phyloP scores from a whole-genome alignment of 208 protist species.

The Leishmania mexicana region DNA sequence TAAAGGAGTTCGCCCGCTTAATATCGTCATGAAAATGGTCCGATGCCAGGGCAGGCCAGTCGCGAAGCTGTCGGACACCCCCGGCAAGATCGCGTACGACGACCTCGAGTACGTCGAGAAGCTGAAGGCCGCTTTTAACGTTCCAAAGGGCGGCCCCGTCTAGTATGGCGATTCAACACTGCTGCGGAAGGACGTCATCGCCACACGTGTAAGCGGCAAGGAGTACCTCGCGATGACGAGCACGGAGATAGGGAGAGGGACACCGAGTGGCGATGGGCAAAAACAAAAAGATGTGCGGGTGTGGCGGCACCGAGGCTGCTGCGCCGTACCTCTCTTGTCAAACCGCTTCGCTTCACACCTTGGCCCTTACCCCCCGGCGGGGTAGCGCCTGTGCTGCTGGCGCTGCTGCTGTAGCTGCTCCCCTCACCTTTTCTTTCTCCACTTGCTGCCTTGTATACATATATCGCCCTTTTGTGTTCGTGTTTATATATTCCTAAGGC shows the following conservation, averaged over 20 bases:
- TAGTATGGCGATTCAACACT: neutral
- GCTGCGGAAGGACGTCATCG: neutral
- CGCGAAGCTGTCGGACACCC: slow-evolving; percentile 87
- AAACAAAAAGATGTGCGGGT: neutral
- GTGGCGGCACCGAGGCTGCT: neutral
- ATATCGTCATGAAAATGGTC: slow-evolving; percentile 93
- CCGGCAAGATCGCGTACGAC: slow-evolving; percentile 78
- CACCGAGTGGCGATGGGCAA: neutral
- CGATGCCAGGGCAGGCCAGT: slow-evolving; percentile 85
- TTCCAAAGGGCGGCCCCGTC: slow-evolving; percentile 34
- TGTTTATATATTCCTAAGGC: neutral
- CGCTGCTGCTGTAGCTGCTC: neutral
- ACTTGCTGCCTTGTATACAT: neutral
- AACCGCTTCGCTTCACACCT: neutral
- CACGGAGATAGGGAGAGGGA: neutral
- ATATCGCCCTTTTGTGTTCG: neutral
- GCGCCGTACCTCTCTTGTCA: neutral
- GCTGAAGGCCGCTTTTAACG: slow-evolving; percentile 65
- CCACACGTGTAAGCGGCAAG: neutral
- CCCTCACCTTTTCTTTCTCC: neutral
- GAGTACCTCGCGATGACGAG: neutral
- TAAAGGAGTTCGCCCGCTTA: slow-evolving; percentile 66
- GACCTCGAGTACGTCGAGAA: slow-evolving; percentile 63
- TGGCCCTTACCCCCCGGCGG: neutral
- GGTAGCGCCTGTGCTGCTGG: neutral